These are phyloP conservation scores for Berberis vulgaris DNA, from an alignment of 164 flowering plant species.

Conservation along the genomic window DNA sequence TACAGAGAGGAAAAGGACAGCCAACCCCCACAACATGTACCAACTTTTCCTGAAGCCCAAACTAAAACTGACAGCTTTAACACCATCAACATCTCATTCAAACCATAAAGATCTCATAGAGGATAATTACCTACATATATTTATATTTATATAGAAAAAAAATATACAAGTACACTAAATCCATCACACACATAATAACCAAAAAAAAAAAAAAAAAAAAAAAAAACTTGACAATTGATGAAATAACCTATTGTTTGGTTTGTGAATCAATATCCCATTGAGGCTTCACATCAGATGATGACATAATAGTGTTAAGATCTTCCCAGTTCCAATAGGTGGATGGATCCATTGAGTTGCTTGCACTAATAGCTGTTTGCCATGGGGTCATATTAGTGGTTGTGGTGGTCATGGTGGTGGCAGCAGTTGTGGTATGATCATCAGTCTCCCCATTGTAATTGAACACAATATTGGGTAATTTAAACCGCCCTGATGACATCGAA, in stretches of 20 bases:
- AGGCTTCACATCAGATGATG: constrained; percentile 26
- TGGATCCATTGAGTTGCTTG: constrained; percentile 23
- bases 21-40: not conserved
- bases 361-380: constrained; percentile 12
- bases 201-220: not conserved
- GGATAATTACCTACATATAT: not conserved
- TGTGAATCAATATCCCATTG: constrained; percentile 35
- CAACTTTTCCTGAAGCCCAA: not conserved
- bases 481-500: constrained; percentile 7
- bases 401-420: not conserved
- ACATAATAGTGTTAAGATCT: constrained; percentile 33
- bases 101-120: not conserved
- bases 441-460: constrained; percentile 13
- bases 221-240: not conserved
- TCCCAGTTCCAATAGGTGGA: constrained; percentile 49
- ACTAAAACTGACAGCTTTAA: constrained; percentile 1
- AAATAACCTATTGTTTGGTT: constrained; percentile 14
- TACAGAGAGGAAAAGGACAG: too few species aligned
- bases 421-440: not conserved
- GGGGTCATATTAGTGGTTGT: too few species aligned
- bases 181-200: not conserved
- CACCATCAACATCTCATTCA: not conserved
- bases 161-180: not conserved
- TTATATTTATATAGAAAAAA: not conserved
- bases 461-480: constrained; percentile 15